Conservation (phyloP, 495 filamentous ascomycete genomes). For the Neurospora pannonica region DNA sequence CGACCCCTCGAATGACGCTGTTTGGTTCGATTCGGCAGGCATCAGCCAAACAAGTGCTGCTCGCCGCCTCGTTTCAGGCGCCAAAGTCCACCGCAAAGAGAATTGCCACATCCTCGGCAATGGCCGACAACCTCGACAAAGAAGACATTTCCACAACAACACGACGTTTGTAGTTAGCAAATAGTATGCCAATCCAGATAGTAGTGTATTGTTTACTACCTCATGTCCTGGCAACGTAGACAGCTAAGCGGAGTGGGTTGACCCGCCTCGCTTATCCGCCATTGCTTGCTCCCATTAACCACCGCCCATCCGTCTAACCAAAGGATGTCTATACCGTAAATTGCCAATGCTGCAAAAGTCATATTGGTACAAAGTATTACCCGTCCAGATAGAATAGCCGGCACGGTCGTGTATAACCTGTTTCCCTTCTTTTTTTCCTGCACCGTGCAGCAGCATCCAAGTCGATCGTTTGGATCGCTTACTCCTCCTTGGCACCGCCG, state of each 20-base stretch:
- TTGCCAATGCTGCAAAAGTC: not conserved
- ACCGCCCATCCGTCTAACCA: not conserved
- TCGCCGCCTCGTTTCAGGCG: not conserved
- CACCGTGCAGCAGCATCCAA: not conserved
- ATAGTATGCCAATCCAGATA: not conserved
- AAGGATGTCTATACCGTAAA: conserved; percentile 1
- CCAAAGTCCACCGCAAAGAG: not conserved
- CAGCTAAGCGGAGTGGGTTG: not conserved
- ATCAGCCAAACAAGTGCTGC: not conserved
- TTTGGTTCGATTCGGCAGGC: not conserved
- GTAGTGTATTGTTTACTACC: not conserved
- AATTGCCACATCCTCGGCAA: not conserved
- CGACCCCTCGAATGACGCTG: not conserved
- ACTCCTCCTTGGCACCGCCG: conserved; percentile 88
- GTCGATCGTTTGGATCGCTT: conserved; percentile 21
- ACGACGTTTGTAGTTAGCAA: not conserved
- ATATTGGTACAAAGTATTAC: not conserved
- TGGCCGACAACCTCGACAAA: not conserved
- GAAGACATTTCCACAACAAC: not conserved
- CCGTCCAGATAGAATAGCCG: not conserved
- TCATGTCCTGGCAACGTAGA: not conserved
- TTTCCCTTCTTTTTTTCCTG: not conserved
- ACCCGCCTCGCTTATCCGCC: not conserved
- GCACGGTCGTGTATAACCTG: not conserved
- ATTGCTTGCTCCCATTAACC: not conserved